Base-by-base conservation (phyloP, 2,329 filamentous ascomycete genomes). In the Colletotrichum aenigma region DNA sequence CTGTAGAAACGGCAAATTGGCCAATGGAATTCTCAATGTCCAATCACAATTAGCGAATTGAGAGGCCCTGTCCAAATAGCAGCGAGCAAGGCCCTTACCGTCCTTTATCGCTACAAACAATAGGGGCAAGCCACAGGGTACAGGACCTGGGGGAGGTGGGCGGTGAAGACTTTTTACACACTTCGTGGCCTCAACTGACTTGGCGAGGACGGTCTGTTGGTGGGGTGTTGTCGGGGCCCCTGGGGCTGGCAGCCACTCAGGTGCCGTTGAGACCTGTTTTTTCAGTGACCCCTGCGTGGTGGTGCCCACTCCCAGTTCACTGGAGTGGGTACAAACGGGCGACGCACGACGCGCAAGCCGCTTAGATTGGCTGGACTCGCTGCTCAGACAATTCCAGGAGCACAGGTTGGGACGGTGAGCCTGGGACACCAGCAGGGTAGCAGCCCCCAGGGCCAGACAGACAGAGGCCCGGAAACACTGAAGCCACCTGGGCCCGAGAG, bases 141-240 rank as follows among this genome's bases (percentile, higher is more conserved):
- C n/a, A 34, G 58, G 30, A 62, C 58, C 30, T 64, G 34, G 34
- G 56, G 26, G 55, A 70, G 18, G 28, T 71, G 74, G 74, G 74
- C 74, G 70, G 74, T 76, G 74, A 76, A 73, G 74, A 76, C 74
- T 74, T 76, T 75, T 74, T 32, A 28, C 30, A 18, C 36, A 69
- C 65, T 65, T 68, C 64, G 74, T 76, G 74, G 74, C 74, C 74
- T 76, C 70, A 73, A 68, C 74, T 26, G 43, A 26, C 74, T 76
- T 68, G 74, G 64, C 74, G 34, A 16, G 13, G 56, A 61, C 65
- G 28, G 61, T 36, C 38, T 58, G 30, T 36, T 64, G 56, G 64
- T 36, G 55, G 71, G 65, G 62, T 58, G 10, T 26, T 55, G 48
- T 26, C n/a, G 32, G 13, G 26, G 65, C 34, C 58, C 48, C 38